These are phyloP conservation scores for Lactarius psammicola DNA, from an alignment of 768 basidiomycete genomes.

Conservation along the genomic window DNA sequence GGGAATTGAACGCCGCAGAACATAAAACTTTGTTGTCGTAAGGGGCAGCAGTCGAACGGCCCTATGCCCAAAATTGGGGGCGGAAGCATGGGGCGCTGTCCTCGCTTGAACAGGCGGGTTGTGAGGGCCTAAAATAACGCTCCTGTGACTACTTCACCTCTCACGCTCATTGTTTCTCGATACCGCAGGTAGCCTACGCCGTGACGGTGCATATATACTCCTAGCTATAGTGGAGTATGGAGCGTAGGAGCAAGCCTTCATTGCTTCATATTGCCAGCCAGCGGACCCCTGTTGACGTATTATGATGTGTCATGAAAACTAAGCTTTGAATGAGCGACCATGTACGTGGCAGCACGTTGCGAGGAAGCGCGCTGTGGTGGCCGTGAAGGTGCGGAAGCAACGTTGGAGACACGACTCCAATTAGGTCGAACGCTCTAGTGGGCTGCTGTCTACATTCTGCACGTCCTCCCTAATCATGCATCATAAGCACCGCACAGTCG, in stretches of 20 bases:
- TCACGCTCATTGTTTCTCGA: slow-evolving; percentile 6
- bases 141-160: not conserved
- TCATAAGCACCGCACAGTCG: no score
- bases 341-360: not conserved
- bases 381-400: not conserved
- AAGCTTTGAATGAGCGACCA: not conserved
- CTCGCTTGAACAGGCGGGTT: not conserved
- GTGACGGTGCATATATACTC: not conserved
- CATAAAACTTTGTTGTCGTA: not conserved
- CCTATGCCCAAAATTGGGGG: not conserved
- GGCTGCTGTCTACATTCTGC: not conserved
- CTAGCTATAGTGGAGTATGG: not conserved
- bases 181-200: slow-evolving; percentile 6
- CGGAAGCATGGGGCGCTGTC: not conserved
- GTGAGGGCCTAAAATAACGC: not conserved
- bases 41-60: not conserved
- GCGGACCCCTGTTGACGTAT: not conserved
- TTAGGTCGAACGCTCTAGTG: not conserved
- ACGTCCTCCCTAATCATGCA: not conserved
- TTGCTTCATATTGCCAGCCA: not conserved
- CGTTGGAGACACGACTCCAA: not conserved
- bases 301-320: not conserved
- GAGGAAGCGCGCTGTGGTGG: not conserved
- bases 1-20: not conserved
- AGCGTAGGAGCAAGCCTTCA: not conserved